Base-by-base conservation (phyloP, 176 grass and related monocot genomes). In the Microstegium vimineum region DNA sequence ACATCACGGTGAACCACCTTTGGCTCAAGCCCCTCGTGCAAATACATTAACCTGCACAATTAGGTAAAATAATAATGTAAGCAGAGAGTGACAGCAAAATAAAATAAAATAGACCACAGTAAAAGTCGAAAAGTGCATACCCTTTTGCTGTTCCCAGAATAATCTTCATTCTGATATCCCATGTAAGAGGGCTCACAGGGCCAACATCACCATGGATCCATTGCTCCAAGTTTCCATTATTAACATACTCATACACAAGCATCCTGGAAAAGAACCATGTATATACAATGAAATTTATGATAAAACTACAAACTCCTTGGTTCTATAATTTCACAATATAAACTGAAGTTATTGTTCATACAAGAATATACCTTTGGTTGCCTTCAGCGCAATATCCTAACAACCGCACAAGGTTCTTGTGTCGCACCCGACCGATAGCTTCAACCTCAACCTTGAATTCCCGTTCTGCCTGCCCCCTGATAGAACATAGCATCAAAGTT, bases 371-470 rank as follows among this genome's bases (percentile, higher is more conserved):
- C 96, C 96, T 93, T 82, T 93, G 96, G 86, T 90, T 88, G 32
- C 96, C 96, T 86, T 99, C 96, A 67, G 93, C 93, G 45, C 96
- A 95, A 69, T 99, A 99, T 65, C 96, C 96, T 32, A 99, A 84
- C 27, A 99, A 89, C 46, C 91, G 91, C 52, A 93, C 96, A 38
- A 99, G 83, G 80, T 99, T 99, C 80, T 99, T 99, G 89, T 99
- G 96, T 36, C 96, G 91, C 82, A 93, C 96, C 28, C 96, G 87
- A 18, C 96, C 96, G 54, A 99, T 99, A 47, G 96, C 90, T 87
- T 99, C 96, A 12, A 99, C 96, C 85, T 99, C 96, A 66, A 95
- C 93, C 83, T 95, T 99, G 84, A 99, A 99, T 90, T 99, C 96
- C 57, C 84, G 93, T 81, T 99, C 96, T 46, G 96, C 96, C 78